Evolutionary conservation across 2,329 filamentous ascomycete genomes (phyloP).

Genomic region (Penicillium sp.): DNA sequence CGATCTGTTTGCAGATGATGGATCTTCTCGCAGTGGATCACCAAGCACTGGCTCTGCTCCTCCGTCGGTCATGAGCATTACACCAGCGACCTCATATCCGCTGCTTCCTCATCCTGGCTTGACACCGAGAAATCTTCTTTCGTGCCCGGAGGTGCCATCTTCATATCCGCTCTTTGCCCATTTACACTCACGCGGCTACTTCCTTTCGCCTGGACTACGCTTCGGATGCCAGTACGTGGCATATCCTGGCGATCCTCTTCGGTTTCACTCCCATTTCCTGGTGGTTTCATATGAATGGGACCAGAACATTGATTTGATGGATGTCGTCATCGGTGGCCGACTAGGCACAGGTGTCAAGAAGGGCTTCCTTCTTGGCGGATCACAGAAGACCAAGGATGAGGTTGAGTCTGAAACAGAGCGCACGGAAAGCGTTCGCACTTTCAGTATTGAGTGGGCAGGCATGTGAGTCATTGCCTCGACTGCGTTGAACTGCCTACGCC

Average conservation of each 20-base stretch:
- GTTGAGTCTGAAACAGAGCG: conserved; percentile 31
- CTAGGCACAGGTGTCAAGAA: conserved; percentile 96
- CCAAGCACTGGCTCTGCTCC: conserved; percentile 9
- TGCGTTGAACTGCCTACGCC: no score
- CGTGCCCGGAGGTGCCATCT: conserved; percentile 35
- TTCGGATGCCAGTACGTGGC: conserved; percentile 94
- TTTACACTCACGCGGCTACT: conserved; percentile 73
- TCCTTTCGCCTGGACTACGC: conserved; percentile 81
- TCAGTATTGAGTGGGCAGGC: conserved; percentile 88
- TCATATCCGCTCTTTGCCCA: conserved; percentile 74
- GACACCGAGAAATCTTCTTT: conserved; percentile 23
- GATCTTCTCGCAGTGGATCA: conserved; percentile 16
- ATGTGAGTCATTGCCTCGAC: conserved; percentile 55
- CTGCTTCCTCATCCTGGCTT: conserved; percentile 34
- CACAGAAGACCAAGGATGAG: conserved; percentile 40
- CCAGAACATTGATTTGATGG: conserved; percentile 74
- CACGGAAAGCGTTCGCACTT: conserved; percentile 54
- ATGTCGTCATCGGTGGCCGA: conserved; percentile 78
- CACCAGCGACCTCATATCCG: conserved; percentile 48
- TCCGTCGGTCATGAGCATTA: conserved; percentile 36
- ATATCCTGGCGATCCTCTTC: conserved; percentile 88
- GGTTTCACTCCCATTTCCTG: conserved; percentile 93
- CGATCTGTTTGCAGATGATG: no score
- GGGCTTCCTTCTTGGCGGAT: conserved; percentile 77
- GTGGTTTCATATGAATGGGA: conserved; percentile 82